Evolutionary conservation across 148 eudicot genomes (phyloP).

Genomic region (Silene uniflora): DNA sequence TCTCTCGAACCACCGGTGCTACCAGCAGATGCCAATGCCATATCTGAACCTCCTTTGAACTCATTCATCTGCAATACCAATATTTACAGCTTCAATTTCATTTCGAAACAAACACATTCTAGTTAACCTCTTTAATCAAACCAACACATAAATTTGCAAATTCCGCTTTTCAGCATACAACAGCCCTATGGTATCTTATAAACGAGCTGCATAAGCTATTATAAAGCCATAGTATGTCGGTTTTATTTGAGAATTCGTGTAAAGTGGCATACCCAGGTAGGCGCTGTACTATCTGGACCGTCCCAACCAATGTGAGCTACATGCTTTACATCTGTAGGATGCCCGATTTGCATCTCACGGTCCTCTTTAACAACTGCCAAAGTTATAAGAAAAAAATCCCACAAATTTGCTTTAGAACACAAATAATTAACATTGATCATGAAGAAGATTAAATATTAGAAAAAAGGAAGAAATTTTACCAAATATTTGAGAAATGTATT

Average conservation of each 20-base stretch:
- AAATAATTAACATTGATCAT: background rate
- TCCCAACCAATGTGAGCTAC: constrained; percentile 81
- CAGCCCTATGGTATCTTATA: background rate
- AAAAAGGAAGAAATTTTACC: constrained; percentile 37
- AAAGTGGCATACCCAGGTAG: constrained; percentile 54
- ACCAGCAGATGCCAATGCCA: constrained; percentile 27
- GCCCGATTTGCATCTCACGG: constrained; percentile 70
- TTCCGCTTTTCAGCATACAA: background rate
- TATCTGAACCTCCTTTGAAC: constrained; percentile 29
- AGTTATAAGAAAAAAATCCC: background rate
- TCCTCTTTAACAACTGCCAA: constrained; percentile 60
- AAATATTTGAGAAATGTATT: constrained; percentile 70
- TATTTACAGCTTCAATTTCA: background rate
- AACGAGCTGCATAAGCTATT: background rate
- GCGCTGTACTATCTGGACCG: constrained; percentile 61
- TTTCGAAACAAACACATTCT: background rate
- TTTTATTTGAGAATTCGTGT: background rate
- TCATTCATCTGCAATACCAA: constrained; percentile 41
- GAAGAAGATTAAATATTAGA: background rate
- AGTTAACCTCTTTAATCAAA: background rate
- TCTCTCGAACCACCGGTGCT: constrained; percentile 40
- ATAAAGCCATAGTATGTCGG: background rate
- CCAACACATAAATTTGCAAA: background rate
- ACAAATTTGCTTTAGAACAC: constrained; percentile 4
- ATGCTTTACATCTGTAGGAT: constrained; percentile 79